Percentiles rank a stretch among this genome's conserved stretches.
These are phyloP conservation scores for Ilyonectria robusta DNA, from an alignment of 2,329 filamentous ascomycete species.

Conservation along the genomic window DNA sequence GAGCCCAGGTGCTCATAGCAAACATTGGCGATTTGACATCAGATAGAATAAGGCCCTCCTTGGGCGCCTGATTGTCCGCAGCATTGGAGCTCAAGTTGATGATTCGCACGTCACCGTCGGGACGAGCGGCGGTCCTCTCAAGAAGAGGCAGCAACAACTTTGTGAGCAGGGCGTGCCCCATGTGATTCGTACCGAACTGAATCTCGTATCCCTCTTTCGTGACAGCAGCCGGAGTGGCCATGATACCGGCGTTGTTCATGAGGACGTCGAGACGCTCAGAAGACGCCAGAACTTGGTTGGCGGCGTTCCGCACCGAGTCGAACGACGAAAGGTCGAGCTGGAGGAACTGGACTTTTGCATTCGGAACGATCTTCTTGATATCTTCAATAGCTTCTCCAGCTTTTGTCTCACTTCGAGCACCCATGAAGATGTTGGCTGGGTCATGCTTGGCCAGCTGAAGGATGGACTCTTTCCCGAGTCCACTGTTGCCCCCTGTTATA, in stretches of 20 bases:
- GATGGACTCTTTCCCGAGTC: not conserved
- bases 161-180: not conserved
- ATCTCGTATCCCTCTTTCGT: not conserved
- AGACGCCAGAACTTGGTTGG: not conserved
- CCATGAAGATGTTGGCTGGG: not conserved
- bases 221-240: not conserved
- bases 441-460: not conserved
- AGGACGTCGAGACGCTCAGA: not conserved
- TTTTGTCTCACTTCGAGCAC: not conserved
- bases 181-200: not conserved
- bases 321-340: not conserved
- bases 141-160: not conserved
- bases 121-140: not conserved
- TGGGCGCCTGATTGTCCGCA: not conserved
- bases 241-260: not conserved
- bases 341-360: not conserved
- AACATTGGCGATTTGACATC: not conserved
- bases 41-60: not conserved
- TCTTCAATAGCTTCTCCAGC: not conserved
- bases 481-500: not conserved
- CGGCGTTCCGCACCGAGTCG: not conserved
- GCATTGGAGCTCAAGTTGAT: not conserved
- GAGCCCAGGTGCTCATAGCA: not conserved
- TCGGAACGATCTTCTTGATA: not conserved
- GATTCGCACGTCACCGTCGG: not conserved